These are phyloP conservation scores for Sinapis alba DNA, from an alignment of 441 rosid species.

Conservation along the genomic window DNA sequence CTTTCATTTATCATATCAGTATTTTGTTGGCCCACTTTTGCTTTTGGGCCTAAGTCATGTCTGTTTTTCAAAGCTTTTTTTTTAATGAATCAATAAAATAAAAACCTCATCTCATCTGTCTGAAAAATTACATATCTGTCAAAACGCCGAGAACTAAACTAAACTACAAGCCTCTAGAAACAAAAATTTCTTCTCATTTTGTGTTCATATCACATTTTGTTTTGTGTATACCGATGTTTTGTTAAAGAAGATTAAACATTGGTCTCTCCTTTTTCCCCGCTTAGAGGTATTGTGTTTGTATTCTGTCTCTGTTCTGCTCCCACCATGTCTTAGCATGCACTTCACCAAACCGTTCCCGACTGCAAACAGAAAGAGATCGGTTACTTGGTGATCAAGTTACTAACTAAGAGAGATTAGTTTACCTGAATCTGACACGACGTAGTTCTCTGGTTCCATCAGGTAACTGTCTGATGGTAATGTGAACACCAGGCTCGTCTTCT, in stretches of 20 bases:
- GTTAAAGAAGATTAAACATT: constrained; percentile 32
- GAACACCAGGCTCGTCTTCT: constrained; percentile 95
- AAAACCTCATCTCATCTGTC: constrained; percentile 27
- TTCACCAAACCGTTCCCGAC: constrained; percentile 95
- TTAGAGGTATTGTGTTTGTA: constrained; percentile 92
- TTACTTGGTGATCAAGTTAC: not conserved
- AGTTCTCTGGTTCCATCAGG: constrained; percentile 92
- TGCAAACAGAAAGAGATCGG: constrained; percentile 30
- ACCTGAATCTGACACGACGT: constrained; percentile 99
- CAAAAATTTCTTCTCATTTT: constrained; percentile 5
- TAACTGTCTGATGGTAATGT: constrained; percentile 91
- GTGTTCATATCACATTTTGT: constrained; percentile 11
- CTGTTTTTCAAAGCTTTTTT: not conserved
- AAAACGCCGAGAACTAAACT: constrained; percentile 30
- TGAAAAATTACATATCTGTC: constrained; percentile 26
- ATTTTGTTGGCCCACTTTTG: too few relatives aligned
- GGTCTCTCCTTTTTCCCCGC: not conserved
- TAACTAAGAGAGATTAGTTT: constrained; percentile 15
- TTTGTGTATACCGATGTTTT: constrained; percentile 32
- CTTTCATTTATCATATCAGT: too few relatives aligned
- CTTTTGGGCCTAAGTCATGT: too few relatives aligned
- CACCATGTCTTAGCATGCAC: constrained; percentile 96
- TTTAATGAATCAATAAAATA: constrained; percentile 29
- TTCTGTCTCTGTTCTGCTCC: constrained; percentile 98
- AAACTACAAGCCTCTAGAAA: constrained; percentile 31